Evolutionary conservation across 768 basidiomycete species (phyloP), one percentile per base, ranked within the genome.

Genomic region (Porpolomopsis calyptriformis): DNA sequence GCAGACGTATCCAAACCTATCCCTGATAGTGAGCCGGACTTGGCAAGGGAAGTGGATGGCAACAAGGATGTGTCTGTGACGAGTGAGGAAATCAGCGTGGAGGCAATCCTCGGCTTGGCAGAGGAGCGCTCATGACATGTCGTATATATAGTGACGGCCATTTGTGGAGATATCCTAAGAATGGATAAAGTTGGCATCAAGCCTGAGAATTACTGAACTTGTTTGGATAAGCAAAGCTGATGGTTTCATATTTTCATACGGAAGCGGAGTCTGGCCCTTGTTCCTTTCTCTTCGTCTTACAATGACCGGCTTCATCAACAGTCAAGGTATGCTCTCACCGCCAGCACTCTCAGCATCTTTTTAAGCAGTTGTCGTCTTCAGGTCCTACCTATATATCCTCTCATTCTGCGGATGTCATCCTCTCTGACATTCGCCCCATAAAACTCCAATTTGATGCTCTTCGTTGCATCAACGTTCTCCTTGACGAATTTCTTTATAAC

Each of bases 361-460:
- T 31, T 45, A 46, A 46, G 57, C n/a, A n/a, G n/a, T n/a, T 49
- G 36, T 29, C 25, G 31, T 26, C 40, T 44, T n/a, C 54, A 74
- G 76, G 78, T 45, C 85, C 87, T 2, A 71, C 68, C 43, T 97
- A 89, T 65, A 78, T 96, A 51, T 89, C 85, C 22, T 64, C 79
- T 11, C 77, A 80, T 52, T 90, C 88, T 26, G 89, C 91, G 37
- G 89, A 94, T 64, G 79, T 89, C 51, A 84, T 96, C 57, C 80
- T 97, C 44, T 90, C 87, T 49, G 92, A 97, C 55, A 78, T 93
- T 46, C 82, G 92, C 16, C 88, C 89, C n/a, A 92, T 88, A 53
- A 84, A 80, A 60, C 77, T 94, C 64, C 79, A 81, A 52, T 58
- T 71, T 16, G 80, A 90, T 43, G 83, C 87, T n/a, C 77, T 96